Percentiles rank a stretch among this genome's conserved stretches.
Conservation (phyloP, 495 filamentous ascomycete species). For the Ramalina peruviana region DNA sequence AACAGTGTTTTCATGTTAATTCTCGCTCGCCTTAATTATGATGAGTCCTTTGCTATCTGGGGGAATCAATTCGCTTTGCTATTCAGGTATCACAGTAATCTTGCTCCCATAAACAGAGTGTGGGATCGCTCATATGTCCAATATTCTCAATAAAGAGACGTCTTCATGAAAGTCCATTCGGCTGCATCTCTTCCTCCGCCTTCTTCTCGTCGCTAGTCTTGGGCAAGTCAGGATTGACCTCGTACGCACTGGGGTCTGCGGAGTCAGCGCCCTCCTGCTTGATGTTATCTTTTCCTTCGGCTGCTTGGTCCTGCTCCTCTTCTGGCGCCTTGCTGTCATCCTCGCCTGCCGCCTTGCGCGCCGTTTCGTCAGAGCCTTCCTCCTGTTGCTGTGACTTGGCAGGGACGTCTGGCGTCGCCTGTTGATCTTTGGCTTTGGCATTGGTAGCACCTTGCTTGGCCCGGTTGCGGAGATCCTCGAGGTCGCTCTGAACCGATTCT, state of each 20-base stretch:
- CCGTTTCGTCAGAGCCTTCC: conserved; percentile 2
- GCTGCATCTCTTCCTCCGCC: conserved; percentile 15
- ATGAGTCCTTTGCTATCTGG: too few species aligned
- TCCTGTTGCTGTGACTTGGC: neutral
- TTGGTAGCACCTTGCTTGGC: neutral
- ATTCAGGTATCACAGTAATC: too few species aligned
- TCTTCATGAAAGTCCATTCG: neutral
- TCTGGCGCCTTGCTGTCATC: conserved; percentile 1
- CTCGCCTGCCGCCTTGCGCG: conserved; percentile 1
- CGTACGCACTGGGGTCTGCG: conserved; percentile 9
- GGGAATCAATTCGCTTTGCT: too few species aligned
- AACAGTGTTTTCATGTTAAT: too few species aligned
- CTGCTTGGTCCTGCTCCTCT: conserved; percentile 1
- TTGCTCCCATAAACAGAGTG: too few species aligned
- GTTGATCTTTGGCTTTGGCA: neutral
- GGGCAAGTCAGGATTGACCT: conserved; percentile 14
- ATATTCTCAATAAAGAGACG: too few species aligned
- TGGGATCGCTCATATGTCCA: too few species aligned
- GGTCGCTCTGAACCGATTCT: neutral
- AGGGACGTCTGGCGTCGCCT: neutral
- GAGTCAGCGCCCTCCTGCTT: conserved; percentile 1
- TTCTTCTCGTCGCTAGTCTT: conserved; percentile 11
- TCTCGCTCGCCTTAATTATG: too few species aligned
- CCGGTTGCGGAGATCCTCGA: neutral
- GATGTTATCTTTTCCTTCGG: neutral